Percentiles rank a stretch among this genome's conserved stretches.
phyloP scores from a whole-genome alignment of 1,284 basidiomycete species.

The Kwoniella shivajii region DNA sequence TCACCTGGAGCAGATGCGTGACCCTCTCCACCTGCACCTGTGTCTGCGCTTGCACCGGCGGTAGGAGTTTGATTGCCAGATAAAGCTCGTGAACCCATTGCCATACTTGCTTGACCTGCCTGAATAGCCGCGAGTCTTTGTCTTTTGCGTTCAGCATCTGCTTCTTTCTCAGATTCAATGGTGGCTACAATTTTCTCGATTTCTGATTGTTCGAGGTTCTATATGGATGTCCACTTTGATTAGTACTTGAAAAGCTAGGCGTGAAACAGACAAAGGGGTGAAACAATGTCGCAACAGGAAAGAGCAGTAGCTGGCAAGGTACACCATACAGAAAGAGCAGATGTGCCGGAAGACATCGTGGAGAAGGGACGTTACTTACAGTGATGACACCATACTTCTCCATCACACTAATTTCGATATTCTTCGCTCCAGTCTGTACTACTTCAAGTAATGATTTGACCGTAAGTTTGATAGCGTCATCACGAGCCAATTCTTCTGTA shows the following conservation, averaged over 20 bases:
- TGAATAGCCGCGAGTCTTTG: slow-evolving; percentile 71
- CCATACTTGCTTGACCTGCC: slow-evolving; percentile 52
- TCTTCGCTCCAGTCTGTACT: slow-evolving; percentile 99
- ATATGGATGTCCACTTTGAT: too few relatives aligned
- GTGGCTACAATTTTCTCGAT: slow-evolving; percentile 87
- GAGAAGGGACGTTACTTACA: slow-evolving; percentile 60
- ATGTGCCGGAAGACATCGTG: background rate
- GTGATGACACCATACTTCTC: slow-evolving; percentile 88
- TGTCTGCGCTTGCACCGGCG: slow-evolving; percentile 6
- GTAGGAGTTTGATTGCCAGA: slow-evolving; percentile 32
- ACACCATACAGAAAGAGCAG: background rate
- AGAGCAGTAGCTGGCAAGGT: background rate
- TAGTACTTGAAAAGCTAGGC: too few relatives aligned
- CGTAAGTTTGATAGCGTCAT: slow-evolving; percentile 91
- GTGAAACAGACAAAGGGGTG: too few relatives aligned
- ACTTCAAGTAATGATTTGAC: slow-evolving; percentile 96
- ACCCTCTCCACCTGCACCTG: slow-evolving; percentile 20
- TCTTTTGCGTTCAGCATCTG: slow-evolving; percentile 85
- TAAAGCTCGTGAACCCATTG: slow-evolving; percentile 33
- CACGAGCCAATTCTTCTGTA: slow-evolving; percentile 82
- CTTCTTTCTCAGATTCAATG: slow-evolving; percentile 95
- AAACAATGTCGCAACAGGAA: too few relatives aligned
- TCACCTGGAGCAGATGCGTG: slow-evolving; percentile 39
- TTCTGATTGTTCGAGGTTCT: slow-evolving; percentile 82
- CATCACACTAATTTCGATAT: slow-evolving; percentile 97